Base-by-base conservation (phyloP, 805 yeast genomes). In the Saccharomyces jurei region DNA sequence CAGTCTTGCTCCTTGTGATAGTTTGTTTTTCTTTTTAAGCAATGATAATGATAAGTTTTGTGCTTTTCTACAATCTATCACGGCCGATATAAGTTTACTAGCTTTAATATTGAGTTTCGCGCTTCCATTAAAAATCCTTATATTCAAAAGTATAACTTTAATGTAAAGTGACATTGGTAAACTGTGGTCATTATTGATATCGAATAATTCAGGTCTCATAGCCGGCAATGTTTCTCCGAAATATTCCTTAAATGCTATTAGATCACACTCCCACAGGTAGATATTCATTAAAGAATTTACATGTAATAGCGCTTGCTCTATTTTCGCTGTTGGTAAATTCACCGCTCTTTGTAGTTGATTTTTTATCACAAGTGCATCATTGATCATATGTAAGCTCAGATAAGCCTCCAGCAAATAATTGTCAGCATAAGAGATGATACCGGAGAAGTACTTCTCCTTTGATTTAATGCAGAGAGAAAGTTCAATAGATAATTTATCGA, bases 41-140 rank as follows among this genome's bases (percentile, higher is more conserved):
- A 84, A 66, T 0, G 87, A 81, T 54, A 78, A 77, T 8, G 81
- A 63, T 5, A 85, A 65, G 57, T 82, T 79, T 2, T 83, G 68
- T 1, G 83, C 73, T 10, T 76, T 70, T 54, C 79, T 83, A 13
- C 74, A 65, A 48, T 80, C 79, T 3, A 63, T 57, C 3, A 73
- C 62, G 6, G 73, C 55, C 2, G 56, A 62, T 1, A 57, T 46
- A 26, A 66, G 46, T 32, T 64, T 55, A 13, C 60, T 54, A 1
- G 51, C 48, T 8, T 49, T 6, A 10, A 58, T 26, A 25, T 67
- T 67, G 11, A 68, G 48, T 25, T 49, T 50, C 1, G 71, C 64
- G 9, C 67, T 61, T 3, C 60, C 48, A 5, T 49, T 51, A 36
- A 58, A 54, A 17, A 66, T 48, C 1, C 57, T 53, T 3, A 67